A percentile compares a stretch with the other conserved stretches of the same genome.
Conservation (phyloP, 768 basidiomycete genomes). For the Auriculariales sp. region DNA sequence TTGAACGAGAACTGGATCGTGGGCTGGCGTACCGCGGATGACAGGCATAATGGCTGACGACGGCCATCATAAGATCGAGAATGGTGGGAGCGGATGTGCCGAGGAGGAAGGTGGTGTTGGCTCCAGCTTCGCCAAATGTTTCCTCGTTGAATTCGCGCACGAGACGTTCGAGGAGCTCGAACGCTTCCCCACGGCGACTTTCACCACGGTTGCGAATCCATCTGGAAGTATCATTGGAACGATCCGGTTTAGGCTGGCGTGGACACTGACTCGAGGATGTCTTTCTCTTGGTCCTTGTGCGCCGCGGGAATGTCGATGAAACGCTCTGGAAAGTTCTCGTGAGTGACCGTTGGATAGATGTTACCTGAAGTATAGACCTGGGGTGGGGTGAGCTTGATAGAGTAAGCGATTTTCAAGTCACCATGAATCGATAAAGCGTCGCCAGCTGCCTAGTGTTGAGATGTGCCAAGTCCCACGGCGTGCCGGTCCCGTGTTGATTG, state of each 20-base stretch:
- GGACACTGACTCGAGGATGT: not conserved
- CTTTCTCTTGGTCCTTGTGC: not conserved
- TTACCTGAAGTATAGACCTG: conserved; percentile 5
- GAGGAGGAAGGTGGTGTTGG: not conserved
- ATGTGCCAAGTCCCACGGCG: not conserved
- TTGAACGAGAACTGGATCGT: not conserved
- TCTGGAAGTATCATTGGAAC: not conserved
- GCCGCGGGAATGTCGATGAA: conserved; percentile 2
- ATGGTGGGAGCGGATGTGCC: conserved; percentile 4
- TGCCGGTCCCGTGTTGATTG: not conserved
- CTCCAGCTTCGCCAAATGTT: not conserved
- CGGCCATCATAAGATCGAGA: conserved; percentile 3
- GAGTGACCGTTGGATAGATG: conserved; percentile 4
- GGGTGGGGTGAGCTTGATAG: no score
- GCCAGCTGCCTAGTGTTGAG: not conserved
- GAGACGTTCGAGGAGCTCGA: conserved; percentile 1
- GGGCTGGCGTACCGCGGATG: conserved; percentile 2
- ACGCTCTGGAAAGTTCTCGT: conserved; percentile 3
- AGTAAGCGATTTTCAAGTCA: no score
- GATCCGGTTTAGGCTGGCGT: no score
- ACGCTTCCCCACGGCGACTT: conserved; percentile 1
- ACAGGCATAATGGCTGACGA: conserved; percentile 3
- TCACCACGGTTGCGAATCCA: conserved; percentile 1
- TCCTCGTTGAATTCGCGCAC: not conserved
- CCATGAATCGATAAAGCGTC: conserved; percentile 1